phyloP scores from a whole-genome alignment of 2,329 filamentous ascomycete genomes.

The Didymella pomorum region DNA sequence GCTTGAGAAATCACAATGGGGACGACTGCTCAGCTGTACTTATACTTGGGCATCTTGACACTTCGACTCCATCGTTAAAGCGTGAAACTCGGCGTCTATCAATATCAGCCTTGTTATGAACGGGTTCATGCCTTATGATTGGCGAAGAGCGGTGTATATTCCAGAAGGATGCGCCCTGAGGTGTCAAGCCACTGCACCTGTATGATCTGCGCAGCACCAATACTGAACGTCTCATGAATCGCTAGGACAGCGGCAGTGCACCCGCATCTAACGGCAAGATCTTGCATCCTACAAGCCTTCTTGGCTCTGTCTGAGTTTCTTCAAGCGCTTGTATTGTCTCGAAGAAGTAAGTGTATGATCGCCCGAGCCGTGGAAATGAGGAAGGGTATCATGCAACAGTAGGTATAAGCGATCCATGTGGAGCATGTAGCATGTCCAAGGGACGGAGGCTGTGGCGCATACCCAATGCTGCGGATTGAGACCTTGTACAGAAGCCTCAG shows the following conservation, averaged over 20 bases:
- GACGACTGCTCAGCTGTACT: not conserved
- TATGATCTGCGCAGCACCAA: constrained; percentile 5
- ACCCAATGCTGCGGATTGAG: not conserved
- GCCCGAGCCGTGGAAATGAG: not conserved
- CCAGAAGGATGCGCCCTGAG: not conserved
- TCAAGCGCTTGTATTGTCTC: not conserved
- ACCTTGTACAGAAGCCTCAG: not conserved
- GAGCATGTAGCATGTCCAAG: not conserved
- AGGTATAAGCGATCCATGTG: not conserved
- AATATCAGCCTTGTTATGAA: not conserved
- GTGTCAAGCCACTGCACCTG: not conserved
- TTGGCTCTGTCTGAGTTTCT: not conserved
- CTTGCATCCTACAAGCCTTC: not conserved
- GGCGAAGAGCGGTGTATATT: not conserved
- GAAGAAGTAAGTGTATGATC: not conserved
- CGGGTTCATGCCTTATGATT: not conserved
- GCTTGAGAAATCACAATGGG: constrained; percentile 15
- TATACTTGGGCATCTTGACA: not conserved
- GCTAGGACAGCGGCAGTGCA: constrained; percentile 5
- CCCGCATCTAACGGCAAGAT: constrained; percentile 4
- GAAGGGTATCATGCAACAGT: not conserved
- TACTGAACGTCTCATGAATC: constrained; percentile 1
- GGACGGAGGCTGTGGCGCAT: not conserved
- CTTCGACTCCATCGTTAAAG: not conserved
- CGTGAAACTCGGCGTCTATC: not conserved